Conservation (phyloP, 1,284 basidiomycete species). For the Polyporus tsugae region DNA sequence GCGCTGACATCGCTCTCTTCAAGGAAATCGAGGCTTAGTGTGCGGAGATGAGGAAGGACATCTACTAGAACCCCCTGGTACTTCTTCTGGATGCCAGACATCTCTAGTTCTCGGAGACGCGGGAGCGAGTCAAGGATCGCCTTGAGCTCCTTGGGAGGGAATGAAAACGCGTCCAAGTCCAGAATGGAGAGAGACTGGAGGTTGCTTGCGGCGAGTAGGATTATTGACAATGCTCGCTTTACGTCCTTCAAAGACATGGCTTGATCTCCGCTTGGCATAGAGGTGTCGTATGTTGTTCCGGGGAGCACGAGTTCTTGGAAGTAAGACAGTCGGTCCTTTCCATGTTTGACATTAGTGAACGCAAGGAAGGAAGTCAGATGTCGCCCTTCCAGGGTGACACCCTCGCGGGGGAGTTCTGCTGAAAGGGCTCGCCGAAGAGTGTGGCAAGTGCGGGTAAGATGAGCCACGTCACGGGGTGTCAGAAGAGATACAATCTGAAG, state of each 20-base stretch:
- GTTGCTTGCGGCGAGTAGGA: neutral
- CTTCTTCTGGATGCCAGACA: neutral
- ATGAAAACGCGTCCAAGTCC: neutral
- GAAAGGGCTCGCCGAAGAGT: neutral
- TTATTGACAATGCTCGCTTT: neutral
- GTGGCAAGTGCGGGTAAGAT: neutral
- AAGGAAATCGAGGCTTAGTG: neutral
- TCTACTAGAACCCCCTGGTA: neutral
- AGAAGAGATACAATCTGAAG: neutral
- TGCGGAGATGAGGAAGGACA: neutral
- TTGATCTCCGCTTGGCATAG: neutral
- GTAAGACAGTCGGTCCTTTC: neutral
- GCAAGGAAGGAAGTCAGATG: neutral
- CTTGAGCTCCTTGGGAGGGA: neutral
- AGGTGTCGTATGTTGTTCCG: neutral
- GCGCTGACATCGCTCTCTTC: neutral
- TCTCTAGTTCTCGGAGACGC: neutral
- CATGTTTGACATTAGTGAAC: neutral
- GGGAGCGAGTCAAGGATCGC: neutral
- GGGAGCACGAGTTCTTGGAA: neutral
- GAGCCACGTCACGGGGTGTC: neutral
- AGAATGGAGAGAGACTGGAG: neutral
- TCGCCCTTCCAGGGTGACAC: neutral
- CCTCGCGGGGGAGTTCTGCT: neutral
- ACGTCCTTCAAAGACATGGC: neutral